Evolutionary conservation across 495 filamentous ascomycete genomes (phyloP).

Genomic region (Penicillium silybi): DNA sequence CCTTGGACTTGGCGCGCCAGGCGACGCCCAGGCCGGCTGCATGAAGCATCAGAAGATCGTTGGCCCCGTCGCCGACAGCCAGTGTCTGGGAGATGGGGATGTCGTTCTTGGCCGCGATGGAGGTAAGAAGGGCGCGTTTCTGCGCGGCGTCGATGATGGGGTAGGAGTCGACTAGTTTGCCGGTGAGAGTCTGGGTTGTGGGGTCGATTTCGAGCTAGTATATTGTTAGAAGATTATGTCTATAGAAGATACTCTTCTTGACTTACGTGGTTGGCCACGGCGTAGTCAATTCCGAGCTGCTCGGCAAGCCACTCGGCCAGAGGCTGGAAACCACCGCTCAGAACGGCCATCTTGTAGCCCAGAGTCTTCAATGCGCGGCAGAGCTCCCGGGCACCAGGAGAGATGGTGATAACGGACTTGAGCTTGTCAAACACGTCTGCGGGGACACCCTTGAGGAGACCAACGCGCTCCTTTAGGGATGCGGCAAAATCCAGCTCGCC

Average conservation of each 20-base stretch:
- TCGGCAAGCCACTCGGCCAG: constrained; percentile 80
- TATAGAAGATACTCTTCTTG: neutral
- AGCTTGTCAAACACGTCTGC: constrained; percentile 78
- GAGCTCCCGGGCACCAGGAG: constrained; percentile 73
- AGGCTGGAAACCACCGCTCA: constrained; percentile 89
- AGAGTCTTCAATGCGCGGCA: constrained; percentile 65
- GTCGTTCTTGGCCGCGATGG: constrained; percentile 70
- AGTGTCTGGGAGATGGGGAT: constrained; percentile 73
- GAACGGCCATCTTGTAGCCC: constrained; percentile 80
- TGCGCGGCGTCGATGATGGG: constrained; percentile 77
- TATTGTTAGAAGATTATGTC: neutral
- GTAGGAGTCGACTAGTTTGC: constrained; percentile 62
- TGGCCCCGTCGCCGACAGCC: constrained; percentile 90
- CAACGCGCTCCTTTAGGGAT: constrained; percentile 72
- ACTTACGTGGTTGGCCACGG: constrained; percentile 73
- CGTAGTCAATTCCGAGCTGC: constrained; percentile 78
- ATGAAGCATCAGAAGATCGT: constrained; percentile 89
- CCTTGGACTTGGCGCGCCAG: constrained; percentile 88
- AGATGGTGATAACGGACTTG: constrained; percentile 65
- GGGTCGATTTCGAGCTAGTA: constrained; percentile 62
- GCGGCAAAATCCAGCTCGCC: constrained; percentile 92
- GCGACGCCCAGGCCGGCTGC: constrained; percentile 87
- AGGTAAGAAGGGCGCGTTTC: constrained; percentile 70
- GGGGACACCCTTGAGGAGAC: constrained; percentile 74
- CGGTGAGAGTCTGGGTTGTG: constrained; percentile 66